These are phyloP conservation scores for Sclerotinia sclerotiorum DNA, from an alignment of 2,329 filamentous ascomycete genomes.

Conservation along the genomic window DNA sequence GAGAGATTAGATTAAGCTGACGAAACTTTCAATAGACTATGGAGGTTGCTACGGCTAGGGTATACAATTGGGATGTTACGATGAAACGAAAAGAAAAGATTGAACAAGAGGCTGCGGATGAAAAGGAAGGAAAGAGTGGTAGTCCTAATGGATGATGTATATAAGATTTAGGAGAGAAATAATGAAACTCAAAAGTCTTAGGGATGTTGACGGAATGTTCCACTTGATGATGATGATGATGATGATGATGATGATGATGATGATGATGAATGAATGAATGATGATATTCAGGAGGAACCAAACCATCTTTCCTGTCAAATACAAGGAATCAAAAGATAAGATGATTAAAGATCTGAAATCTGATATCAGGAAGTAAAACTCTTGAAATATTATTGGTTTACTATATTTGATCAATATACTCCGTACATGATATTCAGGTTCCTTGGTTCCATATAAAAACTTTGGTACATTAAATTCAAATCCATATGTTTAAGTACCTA, in stretches of 20 bases:
- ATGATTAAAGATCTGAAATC: conserved; percentile 7
- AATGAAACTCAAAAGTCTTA: conserved; percentile 16
- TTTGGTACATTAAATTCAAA: background rate
- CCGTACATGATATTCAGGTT: background rate
- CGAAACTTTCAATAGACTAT: conserved; percentile 48
- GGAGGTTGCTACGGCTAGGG: conserved; percentile 91
- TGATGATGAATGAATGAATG: background rate
- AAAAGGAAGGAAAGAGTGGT: conserved; percentile 38
- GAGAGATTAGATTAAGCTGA: conserved; percentile 13
- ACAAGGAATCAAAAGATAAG: background rate
- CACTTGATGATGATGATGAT: background rate
- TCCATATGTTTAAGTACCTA: background rate
- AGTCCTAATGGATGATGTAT: conserved; percentile 38
- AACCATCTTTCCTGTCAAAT: background rate
- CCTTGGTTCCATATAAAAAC: background rate
- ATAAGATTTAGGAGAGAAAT: conserved; percentile 17
- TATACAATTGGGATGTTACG: conserved; percentile 99
- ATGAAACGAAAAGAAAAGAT: conserved; percentile 89
- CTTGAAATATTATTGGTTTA: conserved; percentile 5
- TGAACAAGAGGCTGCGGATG: conserved; percentile 52
- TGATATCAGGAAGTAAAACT: conserved; percentile 14
- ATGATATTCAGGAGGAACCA: conserved; percentile 21
- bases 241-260: background rate
- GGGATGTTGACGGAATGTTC: background rate
- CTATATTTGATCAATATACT: conserved; percentile 12